Evolutionary conservation across 768 basidiomycete genomes (phyloP).

Genomic region (Kwoniella pini): DNA sequence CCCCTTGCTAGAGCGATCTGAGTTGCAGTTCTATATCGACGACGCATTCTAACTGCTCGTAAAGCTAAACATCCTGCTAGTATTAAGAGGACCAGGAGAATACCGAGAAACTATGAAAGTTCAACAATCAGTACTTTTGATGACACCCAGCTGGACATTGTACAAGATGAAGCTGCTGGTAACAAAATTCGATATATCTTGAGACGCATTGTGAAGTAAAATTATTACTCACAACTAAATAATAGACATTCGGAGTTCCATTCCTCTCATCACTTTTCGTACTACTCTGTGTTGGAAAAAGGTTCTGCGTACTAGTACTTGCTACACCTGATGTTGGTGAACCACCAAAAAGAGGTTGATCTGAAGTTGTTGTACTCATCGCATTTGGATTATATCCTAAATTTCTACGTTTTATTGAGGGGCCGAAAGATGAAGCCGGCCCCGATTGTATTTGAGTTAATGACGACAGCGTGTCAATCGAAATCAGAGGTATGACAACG

Average conservation of each 20-base stretch:
- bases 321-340: neutral
- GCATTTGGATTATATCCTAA: conserved; percentile 21
- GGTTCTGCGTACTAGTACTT: neutral
- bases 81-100: conserved; percentile 37
- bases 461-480: neutral
- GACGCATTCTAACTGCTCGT: conserved; percentile 33
- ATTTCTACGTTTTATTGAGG: neutral
- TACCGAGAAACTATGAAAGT: conserved; percentile 41
- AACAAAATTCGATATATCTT: too few relatives aligned
- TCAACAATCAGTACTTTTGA: neutral
- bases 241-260: conserved; percentile 38
- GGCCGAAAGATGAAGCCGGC: neutral
- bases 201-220: neutral
- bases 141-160: too few relatives aligned
- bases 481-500: too few relatives aligned
- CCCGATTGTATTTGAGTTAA: neutral
- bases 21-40: conserved; percentile 42
- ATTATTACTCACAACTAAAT: conserved; percentile 41
- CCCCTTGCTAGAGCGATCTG: conserved; percentile 44
- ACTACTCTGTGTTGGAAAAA: conserved; percentile 36
- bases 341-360: conserved; percentile 4
- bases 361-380: conserved; percentile 6
- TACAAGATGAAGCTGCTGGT: too few relatives aligned
- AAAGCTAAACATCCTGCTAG: conserved; percentile 38
- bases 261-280: neutral